Evolutionary conservation across 768 basidiomycete genomes (phyloP).

Genomic region (Agaricus blazei): DNA sequence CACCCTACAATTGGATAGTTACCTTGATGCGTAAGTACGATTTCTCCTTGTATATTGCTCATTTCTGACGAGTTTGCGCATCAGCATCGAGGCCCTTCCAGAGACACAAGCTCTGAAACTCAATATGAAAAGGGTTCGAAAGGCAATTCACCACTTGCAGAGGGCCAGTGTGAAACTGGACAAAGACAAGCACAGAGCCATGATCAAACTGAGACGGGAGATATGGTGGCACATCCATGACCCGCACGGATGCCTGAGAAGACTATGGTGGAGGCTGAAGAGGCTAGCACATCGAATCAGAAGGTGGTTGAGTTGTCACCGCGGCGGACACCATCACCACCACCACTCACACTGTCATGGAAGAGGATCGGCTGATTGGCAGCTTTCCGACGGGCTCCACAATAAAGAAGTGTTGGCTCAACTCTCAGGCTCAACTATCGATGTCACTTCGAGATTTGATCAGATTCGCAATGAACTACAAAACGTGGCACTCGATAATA

Average conservation of each 20-base stretch:
- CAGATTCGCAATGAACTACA: not conserved
- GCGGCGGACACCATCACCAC: not conserved
- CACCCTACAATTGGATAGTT: conserved; percentile 50
- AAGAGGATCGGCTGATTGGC: not conserved
- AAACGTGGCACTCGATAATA: not conserved
- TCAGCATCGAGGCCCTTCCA: conserved; percentile 46
- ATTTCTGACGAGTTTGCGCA: not conserved
- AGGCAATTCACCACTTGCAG: conserved; percentile 42
- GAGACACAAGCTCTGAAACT: conserved; percentile 14
- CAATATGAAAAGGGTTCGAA: conserved; percentile 37
- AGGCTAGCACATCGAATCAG: not conserved
- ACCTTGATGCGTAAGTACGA: conserved; percentile 46
- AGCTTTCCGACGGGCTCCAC: not conserved
- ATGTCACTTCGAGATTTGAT: not conserved
- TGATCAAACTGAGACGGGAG: conserved; percentile 33
- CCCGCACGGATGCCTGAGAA: not conserved
- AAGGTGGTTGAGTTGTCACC: not conserved
- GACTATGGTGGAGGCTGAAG: not conserved
- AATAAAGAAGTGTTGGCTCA: not conserved
- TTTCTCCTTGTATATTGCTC: not conserved
- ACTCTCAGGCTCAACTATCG: not conserved
- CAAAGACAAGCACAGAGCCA: conserved; percentile 47
- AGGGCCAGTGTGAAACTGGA: conserved; percentile 49
- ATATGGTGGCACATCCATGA: too few species aligned
- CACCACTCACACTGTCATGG: not conserved